phyloP scores from a whole-genome alignment of 2,329 filamentous ascomycete genomes.

The Aaosphaeria arxii region DNA sequence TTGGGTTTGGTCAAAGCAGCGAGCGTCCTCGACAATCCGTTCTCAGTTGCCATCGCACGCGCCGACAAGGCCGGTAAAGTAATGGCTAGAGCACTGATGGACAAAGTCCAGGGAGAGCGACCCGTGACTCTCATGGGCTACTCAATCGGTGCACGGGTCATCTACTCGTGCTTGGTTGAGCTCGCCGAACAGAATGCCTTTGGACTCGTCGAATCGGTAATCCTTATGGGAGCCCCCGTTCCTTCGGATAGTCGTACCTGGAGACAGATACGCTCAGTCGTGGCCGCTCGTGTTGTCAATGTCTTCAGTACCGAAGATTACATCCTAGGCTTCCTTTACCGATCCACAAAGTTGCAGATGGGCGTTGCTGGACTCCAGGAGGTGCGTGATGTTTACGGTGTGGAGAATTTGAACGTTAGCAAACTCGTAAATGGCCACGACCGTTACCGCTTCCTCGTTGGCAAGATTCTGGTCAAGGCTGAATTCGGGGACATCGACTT shows the following conservation, averaged over 20 bases:
- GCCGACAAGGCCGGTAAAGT: constrained; percentile 78
- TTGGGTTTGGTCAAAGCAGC: constrained; percentile 44
- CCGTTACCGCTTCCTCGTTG: constrained; percentile 48
- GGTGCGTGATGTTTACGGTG: constrained; percentile 62
- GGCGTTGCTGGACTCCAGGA: constrained; percentile 80
- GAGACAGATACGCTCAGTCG: constrained; percentile 72
- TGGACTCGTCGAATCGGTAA: constrained; percentile 76
- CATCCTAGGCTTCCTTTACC: constrained; percentile 80
- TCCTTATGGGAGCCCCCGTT: constrained; percentile 76
- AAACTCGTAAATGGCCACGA: constrained; percentile 48
- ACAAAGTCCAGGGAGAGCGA: constrained; percentile 74
- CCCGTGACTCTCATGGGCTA: constrained; percentile 80
- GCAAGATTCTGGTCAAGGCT: constrained; percentile 45
- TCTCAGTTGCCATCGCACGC: constrained; percentile 69
- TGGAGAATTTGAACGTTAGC: constrained; percentile 55
- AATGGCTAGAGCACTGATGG: constrained; percentile 76
- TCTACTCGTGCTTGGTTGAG: constrained; percentile 74
- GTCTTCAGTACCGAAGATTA: constrained; percentile 85
- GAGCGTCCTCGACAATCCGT: constrained; percentile 73
- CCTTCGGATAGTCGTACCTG: constrained; percentile 70
- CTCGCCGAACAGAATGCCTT: constrained; percentile 77
- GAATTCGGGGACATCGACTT: constrained; percentile 50
- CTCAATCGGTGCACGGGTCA: constrained; percentile 74
- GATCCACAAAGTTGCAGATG: constrained; percentile 74
- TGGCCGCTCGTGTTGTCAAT: constrained; percentile 78